A percentile compares a stretch with the other conserved stretches of the same genome.
Conservation (phyloP, 805 yeast species). For the Spathaspora sp. region DNA sequence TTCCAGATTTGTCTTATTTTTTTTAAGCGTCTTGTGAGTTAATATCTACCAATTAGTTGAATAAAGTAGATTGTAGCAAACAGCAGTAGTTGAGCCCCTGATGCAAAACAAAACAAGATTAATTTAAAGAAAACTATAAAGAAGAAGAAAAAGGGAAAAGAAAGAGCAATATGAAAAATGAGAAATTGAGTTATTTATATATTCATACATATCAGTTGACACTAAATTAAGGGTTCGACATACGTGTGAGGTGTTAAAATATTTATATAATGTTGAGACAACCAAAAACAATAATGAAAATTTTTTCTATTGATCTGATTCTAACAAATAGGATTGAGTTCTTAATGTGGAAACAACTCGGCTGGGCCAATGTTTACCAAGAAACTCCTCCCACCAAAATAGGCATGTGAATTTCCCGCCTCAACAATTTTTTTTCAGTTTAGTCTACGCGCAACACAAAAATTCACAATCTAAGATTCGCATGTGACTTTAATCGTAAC, state of each 20-base stretch:
- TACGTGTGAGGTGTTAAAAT: background rate
- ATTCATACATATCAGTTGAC: background rate
- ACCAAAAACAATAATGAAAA: background rate
- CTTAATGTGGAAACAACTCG: background rate
- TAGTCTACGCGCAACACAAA: background rate
- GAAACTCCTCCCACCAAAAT: background rate
- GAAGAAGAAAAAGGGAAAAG: background rate
- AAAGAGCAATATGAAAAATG: background rate
- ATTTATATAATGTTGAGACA: background rate
- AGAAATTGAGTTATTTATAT: background rate
- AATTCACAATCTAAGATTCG: background rate
- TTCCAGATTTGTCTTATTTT: background rate
- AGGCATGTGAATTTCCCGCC: background rate
- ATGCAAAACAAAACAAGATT: background rate
- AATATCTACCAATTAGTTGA: background rate
- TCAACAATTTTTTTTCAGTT: background rate
- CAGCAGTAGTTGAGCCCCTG: background rate
- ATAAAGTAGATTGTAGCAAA: background rate
- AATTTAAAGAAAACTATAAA: background rate
- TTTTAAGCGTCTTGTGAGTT: background rate
- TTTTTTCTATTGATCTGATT: background rate
- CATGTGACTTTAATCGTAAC: background rate
- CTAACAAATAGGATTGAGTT: background rate
- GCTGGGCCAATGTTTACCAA: background rate
- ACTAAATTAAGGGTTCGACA: background rate